These are phyloP conservation scores for Allium cepa DNA, from an alignment of 106 monocot genomes.

Conservation along the genomic window DNA sequence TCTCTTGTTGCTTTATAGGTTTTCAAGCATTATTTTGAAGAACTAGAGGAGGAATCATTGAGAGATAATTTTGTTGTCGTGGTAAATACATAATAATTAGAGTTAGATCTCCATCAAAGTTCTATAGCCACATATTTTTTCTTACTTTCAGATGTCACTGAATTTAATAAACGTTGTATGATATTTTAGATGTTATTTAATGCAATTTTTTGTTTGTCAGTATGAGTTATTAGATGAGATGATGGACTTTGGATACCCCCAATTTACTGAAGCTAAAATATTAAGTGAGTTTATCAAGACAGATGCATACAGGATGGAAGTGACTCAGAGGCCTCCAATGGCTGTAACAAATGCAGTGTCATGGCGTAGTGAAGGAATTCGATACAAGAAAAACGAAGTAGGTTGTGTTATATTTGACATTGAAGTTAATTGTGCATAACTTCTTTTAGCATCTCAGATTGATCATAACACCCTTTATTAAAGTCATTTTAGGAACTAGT, in stretches of 20 bases:
- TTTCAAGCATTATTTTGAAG: constrained; percentile 98
- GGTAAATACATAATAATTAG: constrained; percentile 21
- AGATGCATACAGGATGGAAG: constrained; percentile 97
- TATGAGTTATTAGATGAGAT: constrained; percentile 96
- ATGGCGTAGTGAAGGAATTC: constrained; percentile 94
- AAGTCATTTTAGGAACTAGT: neutral
- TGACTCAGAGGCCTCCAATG: constrained; percentile 91
- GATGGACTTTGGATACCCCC: constrained; percentile 98
- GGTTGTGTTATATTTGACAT: neutral
- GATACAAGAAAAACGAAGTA: constrained; percentile 99
- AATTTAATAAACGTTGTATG: neutral
- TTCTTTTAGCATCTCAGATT: no score
- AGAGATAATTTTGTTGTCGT: constrained; percentile 99
- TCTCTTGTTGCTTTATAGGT: constrained; percentile 35
- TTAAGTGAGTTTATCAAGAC: constrained; percentile 96
- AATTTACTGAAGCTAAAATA: constrained; percentile 93
- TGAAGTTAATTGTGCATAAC: no score
- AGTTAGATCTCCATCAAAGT: neutral
- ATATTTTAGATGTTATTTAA: neutral
- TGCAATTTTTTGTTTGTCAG: constrained; percentile 22
- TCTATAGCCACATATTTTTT: neutral
- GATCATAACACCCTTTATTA: no score
- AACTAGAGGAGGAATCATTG: constrained; percentile 87
- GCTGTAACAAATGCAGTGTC: constrained; percentile 99
- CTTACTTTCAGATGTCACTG: neutral